Percentiles rank a stretch among this genome's conserved stretches.
phyloP scores from a whole-genome alignment of 345 rosid species.

The Linum usitatissimum region DNA sequence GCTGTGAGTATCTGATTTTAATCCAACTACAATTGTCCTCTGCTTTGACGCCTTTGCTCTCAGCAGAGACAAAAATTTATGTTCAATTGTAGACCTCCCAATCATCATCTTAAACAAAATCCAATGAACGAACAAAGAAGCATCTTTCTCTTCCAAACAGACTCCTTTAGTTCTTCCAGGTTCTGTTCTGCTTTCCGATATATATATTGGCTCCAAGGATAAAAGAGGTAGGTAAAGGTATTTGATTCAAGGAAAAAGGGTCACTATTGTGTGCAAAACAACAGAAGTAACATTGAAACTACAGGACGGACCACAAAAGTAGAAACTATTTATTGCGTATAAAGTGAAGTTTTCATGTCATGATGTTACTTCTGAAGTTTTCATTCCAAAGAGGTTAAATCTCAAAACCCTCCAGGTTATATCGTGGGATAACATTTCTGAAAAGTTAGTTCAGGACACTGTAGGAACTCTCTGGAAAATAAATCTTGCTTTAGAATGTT shows the following conservation, averaged over 20 bases:
- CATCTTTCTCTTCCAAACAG: neutral
- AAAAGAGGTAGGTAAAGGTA: neutral
- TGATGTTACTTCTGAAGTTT: neutral
- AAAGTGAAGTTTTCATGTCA: neutral
- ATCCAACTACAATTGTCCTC: conserved; percentile 24
- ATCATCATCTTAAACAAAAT: conserved; percentile 16
- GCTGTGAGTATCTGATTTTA: conserved; percentile 26
- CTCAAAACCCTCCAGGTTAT: neutral
- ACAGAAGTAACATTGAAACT: neutral
- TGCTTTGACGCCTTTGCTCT: conserved; percentile 15
- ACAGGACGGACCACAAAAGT: too few species aligned
- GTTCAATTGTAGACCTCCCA: conserved; percentile 10
- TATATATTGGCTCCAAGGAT: neutral
- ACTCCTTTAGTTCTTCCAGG: neutral
- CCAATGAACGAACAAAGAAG: conserved; percentile 11
- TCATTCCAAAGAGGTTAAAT: neutral
- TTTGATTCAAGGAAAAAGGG: neutral
- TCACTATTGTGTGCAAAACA: neutral
- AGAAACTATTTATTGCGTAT: neutral
- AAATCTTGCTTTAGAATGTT: neutral
- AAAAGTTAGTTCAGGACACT: neutral
- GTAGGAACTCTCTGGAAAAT: neutral
- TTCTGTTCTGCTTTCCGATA: neutral
- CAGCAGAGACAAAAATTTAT: conserved; percentile 8
- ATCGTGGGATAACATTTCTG: neutral